Percentiles rank a stretch among this genome's conserved stretches.
These are phyloP conservation scores for Podospora pseudocomata DNA, from an alignment of 495 filamentous ascomycete genomes.

Conservation along the genomic window DNA sequence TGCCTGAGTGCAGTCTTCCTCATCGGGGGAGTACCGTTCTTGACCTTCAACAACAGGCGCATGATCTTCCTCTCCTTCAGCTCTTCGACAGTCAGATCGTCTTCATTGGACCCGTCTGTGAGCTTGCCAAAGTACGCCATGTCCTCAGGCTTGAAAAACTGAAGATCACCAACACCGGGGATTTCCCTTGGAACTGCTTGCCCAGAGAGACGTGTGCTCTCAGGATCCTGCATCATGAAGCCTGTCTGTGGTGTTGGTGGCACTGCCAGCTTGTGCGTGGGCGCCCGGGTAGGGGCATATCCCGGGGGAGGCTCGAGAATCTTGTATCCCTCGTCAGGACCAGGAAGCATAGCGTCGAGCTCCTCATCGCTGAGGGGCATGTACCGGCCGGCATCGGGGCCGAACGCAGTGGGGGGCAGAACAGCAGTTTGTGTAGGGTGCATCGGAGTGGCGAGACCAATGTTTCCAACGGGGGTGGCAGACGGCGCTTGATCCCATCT, in stretches of 20 bases:
- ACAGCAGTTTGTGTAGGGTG: constrained; percentile 68
- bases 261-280: constrained; percentile 72
- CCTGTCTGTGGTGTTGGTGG: constrained; percentile 69
- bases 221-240: constrained; percentile 98
- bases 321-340: constrained; percentile 77
- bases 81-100: constrained; percentile 86
- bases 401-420: constrained; percentile 57
- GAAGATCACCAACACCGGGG: constrained; percentile 92
- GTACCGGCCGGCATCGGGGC: constrained; percentile 73
- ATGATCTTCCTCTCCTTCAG: constrained; percentile 98
- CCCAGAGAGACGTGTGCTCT: constrained; percentile 71
- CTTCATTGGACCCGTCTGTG: constrained; percentile 91
- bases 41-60: constrained; percentile 94
- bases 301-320: constrained; percentile 90
- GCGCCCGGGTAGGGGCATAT: constrained; percentile 78
- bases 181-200: constrained; percentile 96
- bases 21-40: constrained; percentile 99
- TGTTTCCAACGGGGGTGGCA: constrained; percentile 78
- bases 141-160: constrained; percentile 98
- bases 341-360: constrained; percentile 84
- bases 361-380: constrained; percentile 87
- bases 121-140: constrained; percentile 99
- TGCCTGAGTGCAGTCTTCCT: constrained; percentile 98
- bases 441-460: constrained; percentile 80
- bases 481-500: constrained; percentile 88